Percentiles rank a stretch among this genome's conserved stretches.
These are phyloP conservation scores for Paramyrothecium roridum DNA, from an alignment of 2,329 filamentous ascomycete genomes.

Conservation along the genomic window DNA sequence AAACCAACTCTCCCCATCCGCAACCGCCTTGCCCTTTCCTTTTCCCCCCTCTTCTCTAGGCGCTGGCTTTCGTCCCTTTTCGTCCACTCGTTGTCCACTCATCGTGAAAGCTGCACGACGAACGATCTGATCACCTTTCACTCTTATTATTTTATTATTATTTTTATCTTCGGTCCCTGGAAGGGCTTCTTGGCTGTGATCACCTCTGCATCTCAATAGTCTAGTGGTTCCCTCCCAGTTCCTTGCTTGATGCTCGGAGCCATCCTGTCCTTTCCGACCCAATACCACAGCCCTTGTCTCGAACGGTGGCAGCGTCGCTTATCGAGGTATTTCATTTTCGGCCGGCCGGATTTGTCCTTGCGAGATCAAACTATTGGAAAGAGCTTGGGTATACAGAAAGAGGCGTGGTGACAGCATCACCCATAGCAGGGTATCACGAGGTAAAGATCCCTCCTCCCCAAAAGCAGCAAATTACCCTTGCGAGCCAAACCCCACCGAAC, in stretches of 20 bases:
- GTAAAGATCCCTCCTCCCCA: background rate
- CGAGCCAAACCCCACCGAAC: background rate
- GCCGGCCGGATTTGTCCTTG: background rate
- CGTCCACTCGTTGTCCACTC: slow-evolving; percentile 14
- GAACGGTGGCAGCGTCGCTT: background rate
- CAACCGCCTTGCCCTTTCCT: background rate
- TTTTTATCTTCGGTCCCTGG: background rate
- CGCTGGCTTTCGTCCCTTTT: slow-evolving; percentile 16
- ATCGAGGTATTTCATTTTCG: background rate
- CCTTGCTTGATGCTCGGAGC: background rate
- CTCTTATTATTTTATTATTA: background rate
- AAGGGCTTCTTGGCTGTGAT: background rate
- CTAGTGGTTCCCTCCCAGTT: too few relatives aligned
- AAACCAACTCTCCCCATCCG: background rate
- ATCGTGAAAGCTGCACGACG: background rate
- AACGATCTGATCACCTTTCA: background rate
- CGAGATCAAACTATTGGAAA: background rate
- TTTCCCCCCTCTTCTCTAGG: slow-evolving; percentile 13
- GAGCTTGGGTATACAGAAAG: background rate
- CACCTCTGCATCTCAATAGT: too few relatives aligned
- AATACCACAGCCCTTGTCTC: background rate
- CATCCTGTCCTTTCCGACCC: slow-evolving; percentile 2
- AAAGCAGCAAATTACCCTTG: background rate
- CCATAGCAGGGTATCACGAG: background rate
- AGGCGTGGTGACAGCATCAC: background rate